Evolutionary conservation across 257 asterid species (phyloP), one percentile per base, ranked within the genome.

Genomic region (Penstemon eatonii): DNA sequence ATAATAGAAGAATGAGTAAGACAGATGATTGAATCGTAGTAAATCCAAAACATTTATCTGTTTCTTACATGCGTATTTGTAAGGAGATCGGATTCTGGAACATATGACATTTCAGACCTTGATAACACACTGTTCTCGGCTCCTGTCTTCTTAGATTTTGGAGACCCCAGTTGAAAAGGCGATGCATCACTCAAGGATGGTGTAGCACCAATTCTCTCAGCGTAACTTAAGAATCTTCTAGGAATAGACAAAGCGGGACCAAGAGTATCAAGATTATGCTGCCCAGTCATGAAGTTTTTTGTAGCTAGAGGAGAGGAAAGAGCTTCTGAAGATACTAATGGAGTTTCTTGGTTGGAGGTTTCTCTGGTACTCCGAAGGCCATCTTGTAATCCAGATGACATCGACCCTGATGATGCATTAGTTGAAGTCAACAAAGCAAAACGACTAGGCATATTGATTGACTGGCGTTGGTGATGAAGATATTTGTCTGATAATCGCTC

Each of bases 111-210:
- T 63, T 90, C 95, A 15, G 97, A 76, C 87, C 87, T 82, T 41
- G 87, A 83, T 71, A 83, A 75, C 74, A 87, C 79, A 82, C 89
- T 86, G 73, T 25, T 89, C 77, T 89, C 97, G 66, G 86, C 90
- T 72, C 95, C 99, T 8, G 96, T 85, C 79, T 89, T 89, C 86
- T 89, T 91, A 38, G 86, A 82, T 82, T 91, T 91, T 47, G 97
- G 97, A 45, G 97, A 89, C 49, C 86, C 91, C 67, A 65, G 56
- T 19, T 88, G 65, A 68, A 90, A 75, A 55, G 83, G 60, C 55
- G 89, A 79, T 52, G 84, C 84, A 50, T 85, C 96, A 64, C 79
- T 67, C 58, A 84, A 84, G 65, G 95, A 81, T 49, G 91, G 80
- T 8, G 86, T 62, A 38, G 91, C 89, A 68, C 96, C 82, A 79